Evolutionary conservation across 495 filamentous ascomycete genomes (phyloP).

Genomic region (Talaromyces liani): DNA sequence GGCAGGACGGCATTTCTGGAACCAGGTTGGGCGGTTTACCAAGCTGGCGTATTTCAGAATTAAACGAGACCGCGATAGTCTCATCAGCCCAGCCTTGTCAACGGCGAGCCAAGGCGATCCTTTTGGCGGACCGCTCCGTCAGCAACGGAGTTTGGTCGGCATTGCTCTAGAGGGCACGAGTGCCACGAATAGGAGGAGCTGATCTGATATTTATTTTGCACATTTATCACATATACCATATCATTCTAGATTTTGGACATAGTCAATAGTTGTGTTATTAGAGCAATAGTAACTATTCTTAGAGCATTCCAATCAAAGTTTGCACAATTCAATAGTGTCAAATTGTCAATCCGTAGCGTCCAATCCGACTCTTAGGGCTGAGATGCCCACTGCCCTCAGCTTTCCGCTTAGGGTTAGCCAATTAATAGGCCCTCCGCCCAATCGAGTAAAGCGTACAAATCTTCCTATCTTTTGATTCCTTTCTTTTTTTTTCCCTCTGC

Average conservation of each 20-base stretch:
- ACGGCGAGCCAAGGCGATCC: constrained; percentile 2
- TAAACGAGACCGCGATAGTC: constrained; percentile 53
- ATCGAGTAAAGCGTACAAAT: background rate
- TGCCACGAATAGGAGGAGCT: constrained; percentile 1
- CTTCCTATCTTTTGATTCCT: too few relatives aligned
- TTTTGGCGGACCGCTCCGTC: constrained; percentile 6
- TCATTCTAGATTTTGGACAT: background rate
- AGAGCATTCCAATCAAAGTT: background rate
- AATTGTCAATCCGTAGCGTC: background rate
- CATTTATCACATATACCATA: background rate
- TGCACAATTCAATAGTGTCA: background rate
- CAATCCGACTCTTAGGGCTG: background rate
- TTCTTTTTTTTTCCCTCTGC: too few relatives aligned
- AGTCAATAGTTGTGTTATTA: background rate
- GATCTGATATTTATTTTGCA: background rate
- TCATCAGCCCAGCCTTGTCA: constrained; percentile 18
- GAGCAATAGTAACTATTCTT: background rate
- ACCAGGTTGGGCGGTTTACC: constrained; percentile 74
- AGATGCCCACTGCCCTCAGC: background rate
- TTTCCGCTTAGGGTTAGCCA: background rate
- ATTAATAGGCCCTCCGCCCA: background rate
- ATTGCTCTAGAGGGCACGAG: constrained; percentile 8
- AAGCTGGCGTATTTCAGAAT: constrained; percentile 71
- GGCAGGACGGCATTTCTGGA: constrained; percentile 91
- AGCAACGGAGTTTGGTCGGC: constrained; percentile 12